Evolutionary conservation across 352 stramenopile species (phyloP), one percentile per base, ranked within the genome.

Genomic region (Phytophthora tentaculata): DNA sequence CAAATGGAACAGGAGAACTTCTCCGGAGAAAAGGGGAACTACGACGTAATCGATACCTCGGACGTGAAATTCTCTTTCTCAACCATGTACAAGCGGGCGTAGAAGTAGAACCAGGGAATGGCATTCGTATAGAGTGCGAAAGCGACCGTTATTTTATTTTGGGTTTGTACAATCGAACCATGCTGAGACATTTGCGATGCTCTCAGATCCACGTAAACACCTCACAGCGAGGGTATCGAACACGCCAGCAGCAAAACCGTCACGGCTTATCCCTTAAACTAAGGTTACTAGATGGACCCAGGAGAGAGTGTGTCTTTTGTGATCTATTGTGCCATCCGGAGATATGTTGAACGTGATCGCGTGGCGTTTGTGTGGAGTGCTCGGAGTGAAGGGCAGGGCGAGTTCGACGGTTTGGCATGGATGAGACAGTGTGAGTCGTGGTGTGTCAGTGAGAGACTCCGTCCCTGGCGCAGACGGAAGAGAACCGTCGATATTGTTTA

Each of bases 281-380:
- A n/a, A n/a, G n/a, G n/a, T n/a, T n/a, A 69, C 54, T 67, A 43
- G 50, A 70, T 45, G 59, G 66, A 73, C 5, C 65, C 64, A 57
- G 58, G 58, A 19, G 60, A 73, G 13, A 69, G 60, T 53, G 45
- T 67, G 12, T 50, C 54, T 3, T 65, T 74, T 24, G 60, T 57
- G 8, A 55, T 61, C 1, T 74, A 65, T 19, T 66, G 53, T 23
- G 79, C 83, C 20, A 84, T 86, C 64, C 60, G 67, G 7, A 56
- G 69, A 60, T 90, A 84, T 45, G 68, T 73, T 0, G 77, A 88
- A 51, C 35, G 35, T 1, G 63, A 79, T 24, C 77, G 81, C 20
- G 71, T 83, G 43, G 79, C 86, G 69, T 71, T 86, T 10, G 81
- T 86, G 49, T 90, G 77, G 77, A 75, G 79, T 2, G 69, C 66